phyloP scores from a whole-genome alignment of 345 rosid genomes.

The Hirschfeldia incana region DNA sequence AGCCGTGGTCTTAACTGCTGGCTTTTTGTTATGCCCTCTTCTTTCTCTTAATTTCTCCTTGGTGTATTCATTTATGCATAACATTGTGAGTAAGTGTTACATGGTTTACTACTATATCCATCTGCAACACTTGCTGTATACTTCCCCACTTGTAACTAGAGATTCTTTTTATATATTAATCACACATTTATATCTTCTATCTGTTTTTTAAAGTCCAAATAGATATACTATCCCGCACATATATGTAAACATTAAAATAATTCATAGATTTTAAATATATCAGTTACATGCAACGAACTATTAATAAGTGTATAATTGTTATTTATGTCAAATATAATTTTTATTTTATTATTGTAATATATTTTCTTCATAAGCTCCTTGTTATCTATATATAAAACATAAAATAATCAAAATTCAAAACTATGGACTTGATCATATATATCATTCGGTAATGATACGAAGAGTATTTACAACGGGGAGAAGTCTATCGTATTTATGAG shows the following conservation, averaged over 20 bases:
- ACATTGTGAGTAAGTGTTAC: conserved; percentile 18
- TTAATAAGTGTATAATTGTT: not conserved
- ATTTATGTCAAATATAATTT: not conserved
- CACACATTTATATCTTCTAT: conserved; percentile 20
- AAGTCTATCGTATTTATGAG: not conserved
- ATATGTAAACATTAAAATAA: not conserved
- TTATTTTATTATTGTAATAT: not conserved
- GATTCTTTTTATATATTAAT: conserved; percentile 24
- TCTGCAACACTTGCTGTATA: conserved; percentile 27
- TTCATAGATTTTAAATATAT: not conserved
- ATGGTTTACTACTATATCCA: conserved; percentile 18
- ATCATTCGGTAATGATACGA: not conserved
- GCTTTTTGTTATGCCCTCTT: not conserved
- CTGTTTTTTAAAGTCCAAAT: not conserved
- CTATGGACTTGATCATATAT: not conserved
- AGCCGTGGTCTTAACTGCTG: conserved; percentile 31
- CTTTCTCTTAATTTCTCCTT: not conserved
- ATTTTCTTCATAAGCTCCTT: not conserved
- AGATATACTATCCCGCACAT: not conserved
- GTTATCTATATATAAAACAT: not conserved
- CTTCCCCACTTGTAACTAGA: conserved; percentile 32
- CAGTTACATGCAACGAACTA: not conserved
- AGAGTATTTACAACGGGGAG: not conserved
- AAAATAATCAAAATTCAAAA: not conserved
- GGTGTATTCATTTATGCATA: not conserved